Evolutionary conservation across 306 rosid species (phyloP).

Genomic region (Carpinus fangiana): DNA sequence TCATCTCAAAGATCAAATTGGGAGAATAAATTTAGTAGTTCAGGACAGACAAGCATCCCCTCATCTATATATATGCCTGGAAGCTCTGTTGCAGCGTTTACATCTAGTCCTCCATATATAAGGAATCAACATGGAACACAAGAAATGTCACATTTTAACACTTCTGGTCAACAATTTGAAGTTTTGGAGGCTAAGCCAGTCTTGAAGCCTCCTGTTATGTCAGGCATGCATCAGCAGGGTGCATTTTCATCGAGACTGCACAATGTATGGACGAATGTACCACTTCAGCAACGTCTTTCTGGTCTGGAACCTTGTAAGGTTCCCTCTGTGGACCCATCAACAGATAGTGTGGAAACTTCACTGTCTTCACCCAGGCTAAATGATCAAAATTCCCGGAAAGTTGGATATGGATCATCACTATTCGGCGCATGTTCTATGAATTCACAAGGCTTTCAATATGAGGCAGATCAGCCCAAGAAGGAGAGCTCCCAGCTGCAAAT

Average conservation of each 20-base stretch:
- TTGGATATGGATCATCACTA: slow-evolving; percentile 29
- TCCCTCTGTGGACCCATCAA: slow-evolving; percentile 17
- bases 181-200: slow-evolving; percentile 41
- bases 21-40: slow-evolving; percentile 36
- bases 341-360: slow-evolving; percentile 31
- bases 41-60: slow-evolving; percentile 31
- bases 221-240: slow-evolving; percentile 37
- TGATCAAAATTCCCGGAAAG: slow-evolving; percentile 30
- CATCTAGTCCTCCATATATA: slow-evolving; percentile 37
- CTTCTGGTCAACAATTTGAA: slow-evolving; percentile 36
- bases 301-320: slow-evolving; percentile 29
- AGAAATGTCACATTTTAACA: slow-evolving; percentile 20
- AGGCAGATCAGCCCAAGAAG: slow-evolving; percentile 21
- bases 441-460: slow-evolving; percentile 36
- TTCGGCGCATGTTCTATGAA: slow-evolving; percentile 17
- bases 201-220: slow-evolving; percentile 28
- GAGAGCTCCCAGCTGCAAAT: slow-evolving; percentile 21
- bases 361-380: slow-evolving; percentile 25
- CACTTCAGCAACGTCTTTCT: slow-evolving; percentile 33
- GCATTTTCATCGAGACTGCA: slow-evolving; percentile 31
- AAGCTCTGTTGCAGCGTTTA: slow-evolving; percentile 27
- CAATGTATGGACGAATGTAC: slow-evolving; percentile 33
- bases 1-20: slow-evolving; percentile 37
- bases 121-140: slow-evolving; percentile 48
- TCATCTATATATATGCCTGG: slow-evolving; percentile 29